A percentile compares a stretch with the other conserved stretches of the same genome.
phyloP scores from a whole-genome alignment of 78 protist genomes.

The Dictyostelium purpureum region DNA sequence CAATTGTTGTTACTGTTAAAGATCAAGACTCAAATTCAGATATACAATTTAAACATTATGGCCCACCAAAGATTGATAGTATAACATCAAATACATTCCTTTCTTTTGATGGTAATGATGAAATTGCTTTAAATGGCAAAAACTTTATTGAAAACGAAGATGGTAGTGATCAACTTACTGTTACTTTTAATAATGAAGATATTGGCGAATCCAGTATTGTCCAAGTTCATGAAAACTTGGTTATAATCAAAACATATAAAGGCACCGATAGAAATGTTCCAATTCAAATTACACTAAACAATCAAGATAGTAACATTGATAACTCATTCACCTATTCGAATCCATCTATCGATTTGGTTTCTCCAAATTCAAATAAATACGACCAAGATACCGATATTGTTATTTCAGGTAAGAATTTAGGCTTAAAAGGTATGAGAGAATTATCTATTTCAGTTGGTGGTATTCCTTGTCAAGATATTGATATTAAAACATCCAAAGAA shows the following conservation, averaged over 20 bases:
- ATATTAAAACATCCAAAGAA: neutral
- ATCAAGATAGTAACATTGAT: too few species aligned
- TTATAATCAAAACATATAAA: too few species aligned
- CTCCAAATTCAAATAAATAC: neutral
- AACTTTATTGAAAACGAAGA: neutral
- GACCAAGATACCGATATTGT: neutral
- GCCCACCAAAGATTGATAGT: constrained; percentile 24
- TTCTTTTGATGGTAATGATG: constrained; percentile 7
- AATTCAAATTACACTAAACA: too few species aligned
- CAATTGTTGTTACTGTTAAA: neutral
- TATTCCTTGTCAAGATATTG: neutral
- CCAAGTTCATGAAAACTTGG: too few species aligned
- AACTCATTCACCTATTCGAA: too few species aligned
- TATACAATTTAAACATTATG: constrained; percentile 15
- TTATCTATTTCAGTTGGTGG: neutral
- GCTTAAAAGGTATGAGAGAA: neutral
- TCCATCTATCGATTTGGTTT: neutral
- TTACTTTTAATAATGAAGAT: neutral
- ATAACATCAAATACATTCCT: neutral
- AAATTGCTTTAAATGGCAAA: neutral
- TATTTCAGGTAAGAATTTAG: neutral
- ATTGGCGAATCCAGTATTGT: too few species aligned
- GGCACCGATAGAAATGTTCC: too few species aligned
- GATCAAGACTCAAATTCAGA: neutral
- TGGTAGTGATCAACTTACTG: neutral